Evolutionary conservation across 2,329 filamentous ascomycete genomes (phyloP).

Genomic region (Ophiostoma piceae): DNA sequence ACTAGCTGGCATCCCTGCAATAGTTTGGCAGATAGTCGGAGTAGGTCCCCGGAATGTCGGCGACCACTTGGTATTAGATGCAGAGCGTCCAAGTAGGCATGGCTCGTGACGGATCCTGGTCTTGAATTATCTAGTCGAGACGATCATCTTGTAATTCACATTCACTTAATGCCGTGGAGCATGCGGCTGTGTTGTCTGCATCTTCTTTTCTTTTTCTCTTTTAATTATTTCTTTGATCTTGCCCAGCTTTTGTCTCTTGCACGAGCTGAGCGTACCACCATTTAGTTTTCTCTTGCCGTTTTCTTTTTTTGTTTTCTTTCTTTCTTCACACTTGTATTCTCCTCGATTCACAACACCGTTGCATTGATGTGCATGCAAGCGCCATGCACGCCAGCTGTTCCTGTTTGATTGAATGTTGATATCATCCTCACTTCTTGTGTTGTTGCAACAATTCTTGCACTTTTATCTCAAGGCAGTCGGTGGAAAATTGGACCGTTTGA

Average conservation of each 20-base stretch:
- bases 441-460: too few species aligned
- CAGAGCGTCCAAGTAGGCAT: background rate
- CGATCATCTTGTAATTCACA: too few species aligned
- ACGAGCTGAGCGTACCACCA: too few species aligned
- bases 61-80: background rate
- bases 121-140: too few species aligned
- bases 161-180: too few species aligned
- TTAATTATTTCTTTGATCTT: too few species aligned
- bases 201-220: too few species aligned
- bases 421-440: too few species aligned
- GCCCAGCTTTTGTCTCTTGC: too few species aligned
- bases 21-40: background rate
- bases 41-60: background rate
- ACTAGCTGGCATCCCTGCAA: background rate
- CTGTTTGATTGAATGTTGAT: background rate
- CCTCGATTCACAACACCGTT: background rate
- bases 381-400: constrained; percentile 4
- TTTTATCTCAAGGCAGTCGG: background rate
- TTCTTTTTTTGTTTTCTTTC: background rate
- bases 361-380: background rate
- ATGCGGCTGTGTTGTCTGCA: too few species aligned
- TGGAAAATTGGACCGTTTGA: background rate
- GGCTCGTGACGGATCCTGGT: background rate
- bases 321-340: background rate
- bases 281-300: background rate